These are phyloP conservation scores for Penicillium samsonianum DNA, from an alignment of 495 filamentous ascomycete genomes.

Conservation along the genomic window DNA sequence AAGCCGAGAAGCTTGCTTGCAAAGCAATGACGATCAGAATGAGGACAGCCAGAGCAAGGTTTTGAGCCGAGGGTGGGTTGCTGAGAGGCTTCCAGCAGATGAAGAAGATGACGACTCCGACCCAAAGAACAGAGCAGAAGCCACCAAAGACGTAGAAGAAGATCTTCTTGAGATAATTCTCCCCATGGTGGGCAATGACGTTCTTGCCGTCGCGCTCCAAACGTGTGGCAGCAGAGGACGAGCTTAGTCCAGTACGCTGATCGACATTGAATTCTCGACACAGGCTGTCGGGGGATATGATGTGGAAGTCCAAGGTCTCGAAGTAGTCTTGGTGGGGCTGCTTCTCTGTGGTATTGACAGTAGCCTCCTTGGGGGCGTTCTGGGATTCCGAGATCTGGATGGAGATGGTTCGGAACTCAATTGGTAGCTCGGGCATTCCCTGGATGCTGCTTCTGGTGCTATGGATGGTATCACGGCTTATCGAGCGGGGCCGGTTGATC, in stretches of 20 bases:
- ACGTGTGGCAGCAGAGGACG: conserved; percentile 37
- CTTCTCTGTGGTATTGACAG: conserved; percentile 24
- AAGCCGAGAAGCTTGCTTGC: conserved; percentile 70
- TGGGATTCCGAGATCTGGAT: conserved; percentile 48
- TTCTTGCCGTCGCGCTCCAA: conserved; percentile 62
- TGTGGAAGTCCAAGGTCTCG: conserved; percentile 43
- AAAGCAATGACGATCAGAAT: conserved; percentile 66
- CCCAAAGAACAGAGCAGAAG: conserved; percentile 69
- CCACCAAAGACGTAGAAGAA: conserved; percentile 72
- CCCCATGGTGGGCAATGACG: conserved; percentile 57
- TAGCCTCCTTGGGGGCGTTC: conserved; percentile 27
- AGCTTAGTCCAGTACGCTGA: conserved; percentile 30
- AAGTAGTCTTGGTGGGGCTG: conserved; percentile 43
- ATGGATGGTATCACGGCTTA: conserved; percentile 27
- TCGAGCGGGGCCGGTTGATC: conserved; percentile 22
- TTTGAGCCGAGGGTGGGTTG: conserved; percentile 63
- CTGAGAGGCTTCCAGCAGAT: conserved; percentile 75
- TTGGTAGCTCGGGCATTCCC: conserved; percentile 34
- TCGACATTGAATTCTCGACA: conserved; percentile 39
- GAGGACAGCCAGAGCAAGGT: conserved; percentile 69
- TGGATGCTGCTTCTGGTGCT: conserved; percentile 20
- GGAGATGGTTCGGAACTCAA: conserved; percentile 50
- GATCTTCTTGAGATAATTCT: conserved; percentile 55
- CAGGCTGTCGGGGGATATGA: conserved; percentile 28
- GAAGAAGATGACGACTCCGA: conserved; percentile 68